A percentile compares a stretch with the other conserved stretches of the same genome.
phyloP scores from a whole-genome alignment of 345 rosid genomes.

The Syzygium jambos region DNA sequence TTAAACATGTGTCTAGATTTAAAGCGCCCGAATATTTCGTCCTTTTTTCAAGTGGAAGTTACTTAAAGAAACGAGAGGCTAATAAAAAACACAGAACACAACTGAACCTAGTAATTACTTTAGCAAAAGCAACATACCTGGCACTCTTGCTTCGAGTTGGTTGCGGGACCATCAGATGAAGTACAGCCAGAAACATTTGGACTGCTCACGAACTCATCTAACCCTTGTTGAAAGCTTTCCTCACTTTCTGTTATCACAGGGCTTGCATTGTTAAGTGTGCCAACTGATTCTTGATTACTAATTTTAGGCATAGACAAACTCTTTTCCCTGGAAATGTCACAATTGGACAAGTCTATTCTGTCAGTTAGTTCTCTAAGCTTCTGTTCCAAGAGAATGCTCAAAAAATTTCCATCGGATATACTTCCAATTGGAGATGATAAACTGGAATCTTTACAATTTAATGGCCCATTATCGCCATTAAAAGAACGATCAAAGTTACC shows the following conservation, averaged over 20 bases:
- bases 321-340: conserved; percentile 27
- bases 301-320: conserved; percentile 23
- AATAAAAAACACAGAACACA: neutral
- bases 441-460: conserved; percentile 14
- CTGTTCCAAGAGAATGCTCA: conserved; percentile 62
- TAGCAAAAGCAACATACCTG: conserved; percentile 40
- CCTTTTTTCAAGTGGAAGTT: neutral
- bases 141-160: conserved; percentile 21
- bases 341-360: conserved; percentile 47
- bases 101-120: neutral
- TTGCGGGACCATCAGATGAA: conserved; percentile 13
- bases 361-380: conserved; percentile 62
- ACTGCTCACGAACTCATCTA: conserved; percentile 16
- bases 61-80: neutral
- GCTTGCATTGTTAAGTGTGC: conserved; percentile 11
- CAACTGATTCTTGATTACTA: conserved; percentile 18
- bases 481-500: conserved; percentile 14
- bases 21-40: neutral
- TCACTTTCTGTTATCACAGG: conserved; percentile 18
- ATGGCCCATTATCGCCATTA: conserved; percentile 10
- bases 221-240: conserved; percentile 21
- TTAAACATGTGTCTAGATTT: too few species aligned
- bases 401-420: conserved; percentile 40
- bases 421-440: conserved; percentile 26
- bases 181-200: conserved; percentile 24